These are phyloP conservation scores for Daldinia eschscholtzii DNA, from an alignment of 2,329 filamentous ascomycete genomes.

Conservation along the genomic window DNA sequence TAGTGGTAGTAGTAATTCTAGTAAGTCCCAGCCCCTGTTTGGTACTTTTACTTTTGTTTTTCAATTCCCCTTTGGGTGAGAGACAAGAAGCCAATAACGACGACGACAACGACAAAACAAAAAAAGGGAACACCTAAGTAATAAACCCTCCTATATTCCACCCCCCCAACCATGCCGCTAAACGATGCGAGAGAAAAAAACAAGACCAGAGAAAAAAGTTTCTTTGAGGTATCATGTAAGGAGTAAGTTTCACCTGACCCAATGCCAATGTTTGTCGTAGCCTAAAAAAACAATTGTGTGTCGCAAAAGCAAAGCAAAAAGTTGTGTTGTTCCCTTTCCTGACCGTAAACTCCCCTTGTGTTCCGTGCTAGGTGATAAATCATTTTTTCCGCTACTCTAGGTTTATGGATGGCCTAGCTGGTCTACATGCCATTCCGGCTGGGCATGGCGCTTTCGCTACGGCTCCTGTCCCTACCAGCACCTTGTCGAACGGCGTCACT, in stretches of 20 bases:
- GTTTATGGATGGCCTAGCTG: slow-evolving; percentile 2
- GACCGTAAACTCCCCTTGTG: slow-evolving; percentile 37
- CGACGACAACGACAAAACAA: background rate
- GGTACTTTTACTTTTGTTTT: background rate
- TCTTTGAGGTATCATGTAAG: slow-evolving; percentile 45
- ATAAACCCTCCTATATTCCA: slow-evolving; percentile 1
- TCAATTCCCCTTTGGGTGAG: background rate
- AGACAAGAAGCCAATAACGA: slow-evolving; percentile 7
- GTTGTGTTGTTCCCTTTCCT: slow-evolving; percentile 28
- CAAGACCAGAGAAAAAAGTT: slow-evolving; percentile 17
- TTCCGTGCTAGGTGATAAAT: slow-evolving; percentile 38
- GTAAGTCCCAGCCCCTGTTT: background rate
- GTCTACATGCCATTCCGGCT: slow-evolving; percentile 38
- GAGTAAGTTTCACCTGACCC: slow-evolving; percentile 41
- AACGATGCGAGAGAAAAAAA: slow-evolving; percentile 32
- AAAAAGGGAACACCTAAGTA: slow-evolving; percentile 5
- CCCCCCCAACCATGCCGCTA: slow-evolving; percentile 21
- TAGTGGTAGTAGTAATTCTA: slow-evolving; percentile 5
- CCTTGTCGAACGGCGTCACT: slow-evolving; percentile 77
- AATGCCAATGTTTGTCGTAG: slow-evolving; percentile 45
- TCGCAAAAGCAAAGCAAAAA: slow-evolving; percentile 15
- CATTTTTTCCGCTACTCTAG: slow-evolving; percentile 24
- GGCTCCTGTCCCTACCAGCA: slow-evolving; percentile 61
- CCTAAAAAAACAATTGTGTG: slow-evolving; percentile 33
- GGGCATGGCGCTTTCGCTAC: slow-evolving; percentile 55